Evolutionary conservation across 768 basidiomycete genomes (phyloP).

Genomic region (Phaeotremella skinneri): DNA sequence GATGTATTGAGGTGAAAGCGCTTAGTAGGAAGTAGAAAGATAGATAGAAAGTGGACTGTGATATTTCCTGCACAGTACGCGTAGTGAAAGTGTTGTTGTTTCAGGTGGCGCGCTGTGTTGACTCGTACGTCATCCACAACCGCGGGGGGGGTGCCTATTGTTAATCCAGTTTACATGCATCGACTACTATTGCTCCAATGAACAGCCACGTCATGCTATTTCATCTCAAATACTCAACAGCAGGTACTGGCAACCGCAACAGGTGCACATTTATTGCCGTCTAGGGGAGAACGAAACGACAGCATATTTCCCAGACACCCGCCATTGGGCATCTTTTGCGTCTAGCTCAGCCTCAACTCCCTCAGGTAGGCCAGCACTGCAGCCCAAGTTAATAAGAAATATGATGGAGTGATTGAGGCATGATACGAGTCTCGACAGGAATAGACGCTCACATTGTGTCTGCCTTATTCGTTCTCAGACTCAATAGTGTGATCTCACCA

Average conservation of each 20-base stretch:
- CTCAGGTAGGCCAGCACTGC: conserved; percentile 66
- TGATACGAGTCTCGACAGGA: no score
- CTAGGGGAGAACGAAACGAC: conserved; percentile 42
- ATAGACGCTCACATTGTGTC: conserved; percentile 64
- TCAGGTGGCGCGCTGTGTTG: background rate
- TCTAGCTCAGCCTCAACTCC: conserved; percentile 70
- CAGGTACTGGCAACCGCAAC: background rate
- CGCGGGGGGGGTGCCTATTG: no score
- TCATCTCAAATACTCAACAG: no score
- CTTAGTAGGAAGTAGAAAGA: no score
- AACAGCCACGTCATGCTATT: no score
- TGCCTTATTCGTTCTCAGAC: conserved; percentile 90
- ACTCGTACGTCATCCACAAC: background rate
- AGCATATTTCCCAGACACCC: conserved; percentile 49
- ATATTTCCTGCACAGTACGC: no score
- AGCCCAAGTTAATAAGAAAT: background rate
- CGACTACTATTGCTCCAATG: no score
- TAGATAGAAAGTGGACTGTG: no score
- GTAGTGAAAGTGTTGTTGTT: background rate
- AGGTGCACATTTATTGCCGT: conserved; percentile 5
- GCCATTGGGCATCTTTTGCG: conserved; percentile 52
- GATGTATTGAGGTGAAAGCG: background rate
- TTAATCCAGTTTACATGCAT: no score
- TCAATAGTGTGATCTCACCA: conserved; percentile 75
- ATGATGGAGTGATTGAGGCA: no score